phyloP scores from a whole-genome alignment of 169 alveolate species.

The Babesia caballi region DNA sequence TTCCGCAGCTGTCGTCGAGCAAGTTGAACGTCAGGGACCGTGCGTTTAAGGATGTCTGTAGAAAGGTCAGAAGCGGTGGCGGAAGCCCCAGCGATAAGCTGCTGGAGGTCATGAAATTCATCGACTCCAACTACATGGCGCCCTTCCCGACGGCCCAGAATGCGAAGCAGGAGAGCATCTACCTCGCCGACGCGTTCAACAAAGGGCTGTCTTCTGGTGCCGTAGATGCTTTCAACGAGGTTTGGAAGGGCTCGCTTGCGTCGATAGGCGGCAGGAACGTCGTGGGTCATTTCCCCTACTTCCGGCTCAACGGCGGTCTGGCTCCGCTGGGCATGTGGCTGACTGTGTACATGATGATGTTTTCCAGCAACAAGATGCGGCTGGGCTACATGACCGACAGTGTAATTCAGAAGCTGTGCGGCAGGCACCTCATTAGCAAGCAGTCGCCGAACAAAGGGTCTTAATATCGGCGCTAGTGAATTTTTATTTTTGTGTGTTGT shows the following conservation, averaged over 20 bases:
- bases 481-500: too few species aligned
- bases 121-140: constrained; percentile 62
- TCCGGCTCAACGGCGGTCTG: constrained; percentile 65
- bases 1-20: constrained; percentile 62
- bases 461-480: neutral
- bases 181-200: constrained; percentile 65
- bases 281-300: constrained; percentile 66
- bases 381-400: constrained; percentile 34
- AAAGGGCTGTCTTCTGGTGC: neutral
- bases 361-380: constrained; percentile 66
- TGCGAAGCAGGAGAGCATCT: constrained; percentile 76
- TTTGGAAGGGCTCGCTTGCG: constrained; percentile 79
- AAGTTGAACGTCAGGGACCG: constrained; percentile 67
- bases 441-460: neutral
- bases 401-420: constrained; percentile 42
- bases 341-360: constrained; percentile 58
- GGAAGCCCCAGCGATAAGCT: constrained; percentile 27
- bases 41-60: constrained; percentile 26
- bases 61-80: constrained; percentile 8
- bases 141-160: constrained; percentile 80
- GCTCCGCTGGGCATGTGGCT: constrained; percentile 66
- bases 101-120: constrained; percentile 45
- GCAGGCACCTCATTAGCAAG: constrained; percentile 52
- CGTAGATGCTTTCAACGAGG: constrained; percentile 58
- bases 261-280: constrained; percentile 68